A percentile compares a stretch with the other conserved stretches of the same genome.
These are phyloP conservation scores for Didymella pomorum DNA, from an alignment of 2,329 filamentous ascomycete species.

Conservation along the genomic window DNA sequence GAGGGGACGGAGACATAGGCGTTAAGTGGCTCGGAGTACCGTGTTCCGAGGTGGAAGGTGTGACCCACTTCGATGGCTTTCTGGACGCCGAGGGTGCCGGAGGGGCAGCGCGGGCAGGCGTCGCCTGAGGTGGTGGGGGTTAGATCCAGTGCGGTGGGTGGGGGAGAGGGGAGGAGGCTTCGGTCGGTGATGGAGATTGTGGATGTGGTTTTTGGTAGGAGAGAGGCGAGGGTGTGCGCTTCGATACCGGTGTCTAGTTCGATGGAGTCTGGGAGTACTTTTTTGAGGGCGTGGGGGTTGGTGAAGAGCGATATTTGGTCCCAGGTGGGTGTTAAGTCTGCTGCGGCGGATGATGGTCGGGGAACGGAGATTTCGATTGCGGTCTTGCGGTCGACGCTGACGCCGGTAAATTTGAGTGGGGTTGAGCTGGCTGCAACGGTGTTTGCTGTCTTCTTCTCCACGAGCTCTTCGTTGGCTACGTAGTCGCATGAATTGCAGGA, in stretches of 20 bases:
- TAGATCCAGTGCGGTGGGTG: constrained; percentile 58
- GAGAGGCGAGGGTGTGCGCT: constrained; percentile 26
- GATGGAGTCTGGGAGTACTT: constrained; percentile 58
- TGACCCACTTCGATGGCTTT: constrained; percentile 90
- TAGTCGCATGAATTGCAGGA: constrained; percentile 77
- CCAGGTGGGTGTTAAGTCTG: constrained; percentile 22
- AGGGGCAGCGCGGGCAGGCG: constrained; percentile 72
- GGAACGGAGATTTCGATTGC: constrained; percentile 66
- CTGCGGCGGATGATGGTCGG: constrained; percentile 7
- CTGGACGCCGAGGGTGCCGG: constrained; percentile 69
- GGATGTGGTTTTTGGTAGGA: constrained; percentile 31
- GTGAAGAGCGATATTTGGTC: constrained; percentile 48
- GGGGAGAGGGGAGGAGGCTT: constrained; percentile 11
- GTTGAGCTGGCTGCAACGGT: constrained; percentile 25
- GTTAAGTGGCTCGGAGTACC: constrained; percentile 80
- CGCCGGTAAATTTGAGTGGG: constrained; percentile 64
- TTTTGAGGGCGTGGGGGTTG: constrained; percentile 72
- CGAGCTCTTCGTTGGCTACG: constrained; percentile 88
- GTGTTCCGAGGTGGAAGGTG: constrained; percentile 90
- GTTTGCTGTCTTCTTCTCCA: constrained; percentile 51
- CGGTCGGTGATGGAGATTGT: constrained; percentile 34
- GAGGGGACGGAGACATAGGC: constrained; percentile 64
- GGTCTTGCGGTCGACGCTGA: constrained; percentile 71
- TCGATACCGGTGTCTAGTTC: constrained; percentile 77
- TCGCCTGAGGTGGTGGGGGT: constrained; percentile 73